Evolutionary conservation across 768 basidiomycete species (phyloP).

Genomic region (Chiua virens): DNA sequence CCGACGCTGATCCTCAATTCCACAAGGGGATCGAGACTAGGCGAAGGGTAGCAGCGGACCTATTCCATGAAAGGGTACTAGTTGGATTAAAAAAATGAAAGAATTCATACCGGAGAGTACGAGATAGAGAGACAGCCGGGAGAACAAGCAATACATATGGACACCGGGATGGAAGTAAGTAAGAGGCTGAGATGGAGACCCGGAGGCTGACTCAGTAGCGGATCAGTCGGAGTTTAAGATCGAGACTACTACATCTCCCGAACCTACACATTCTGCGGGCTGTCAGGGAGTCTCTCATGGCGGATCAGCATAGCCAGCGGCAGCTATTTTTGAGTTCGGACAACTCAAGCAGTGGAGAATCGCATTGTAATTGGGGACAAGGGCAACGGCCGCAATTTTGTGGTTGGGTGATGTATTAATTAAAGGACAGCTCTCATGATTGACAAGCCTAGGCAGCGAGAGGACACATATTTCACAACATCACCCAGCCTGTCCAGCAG

Average conservation of each 20-base stretch:
- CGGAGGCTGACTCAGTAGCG: constrained; percentile 21
- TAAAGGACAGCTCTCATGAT: constrained; percentile 31
- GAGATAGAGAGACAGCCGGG: constrained; percentile 13
- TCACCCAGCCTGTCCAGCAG: constrained; percentile 23
- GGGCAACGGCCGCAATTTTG: constrained; percentile 20
- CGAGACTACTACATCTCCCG: constrained; percentile 3
- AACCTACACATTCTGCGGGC: background rate
- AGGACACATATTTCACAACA: constrained; percentile 19
- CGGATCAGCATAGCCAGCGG: constrained; percentile 18
- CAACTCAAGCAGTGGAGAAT: constrained; percentile 18
- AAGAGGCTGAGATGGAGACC: constrained; percentile 1
- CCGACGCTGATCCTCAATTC: constrained; percentile 29
- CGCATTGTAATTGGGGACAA: constrained; percentile 13
- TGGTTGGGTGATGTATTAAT: constrained; percentile 27
- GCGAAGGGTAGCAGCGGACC: constrained; percentile 7
- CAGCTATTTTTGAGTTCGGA: constrained; percentile 4
- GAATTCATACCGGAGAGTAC: constrained; percentile 20
- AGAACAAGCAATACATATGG: constrained; percentile 5
- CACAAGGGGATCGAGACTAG: constrained; percentile 8
- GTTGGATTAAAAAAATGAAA: constrained; percentile 15
- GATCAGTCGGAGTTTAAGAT: constrained; percentile 27
- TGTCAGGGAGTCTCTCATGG: constrained; percentile 11
- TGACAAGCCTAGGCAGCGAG: constrained; percentile 16
- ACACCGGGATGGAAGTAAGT: constrained; percentile 5
- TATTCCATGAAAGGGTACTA: constrained; percentile 12